Conservation (phyloP, 306 rosid genomes). For the Dryas alaskensis region DNA sequence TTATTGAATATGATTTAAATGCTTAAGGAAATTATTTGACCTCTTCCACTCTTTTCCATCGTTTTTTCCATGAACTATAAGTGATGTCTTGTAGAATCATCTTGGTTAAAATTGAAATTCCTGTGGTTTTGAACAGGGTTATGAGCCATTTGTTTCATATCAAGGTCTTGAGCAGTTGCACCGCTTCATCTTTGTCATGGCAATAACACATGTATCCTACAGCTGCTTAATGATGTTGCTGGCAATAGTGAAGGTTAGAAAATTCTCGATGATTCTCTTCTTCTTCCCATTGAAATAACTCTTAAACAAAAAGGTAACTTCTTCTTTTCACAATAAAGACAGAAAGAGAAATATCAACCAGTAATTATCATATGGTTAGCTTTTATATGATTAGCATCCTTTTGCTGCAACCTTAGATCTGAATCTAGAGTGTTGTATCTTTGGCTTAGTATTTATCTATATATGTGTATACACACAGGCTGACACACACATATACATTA, state of each 20-base stretch:
- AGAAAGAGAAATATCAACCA: not conserved
- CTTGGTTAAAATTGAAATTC: conserved; percentile 22
- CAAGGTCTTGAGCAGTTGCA: conserved; percentile 98
- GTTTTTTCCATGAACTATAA: not conserved
- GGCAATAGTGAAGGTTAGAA: conserved; percentile 86
- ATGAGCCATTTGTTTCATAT: conserved; percentile 90
- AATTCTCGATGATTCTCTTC: not conserved
- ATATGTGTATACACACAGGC: not conserved
- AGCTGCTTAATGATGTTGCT: conserved; percentile 97
- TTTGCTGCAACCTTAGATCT: not conserved
- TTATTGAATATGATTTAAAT: not conserved
- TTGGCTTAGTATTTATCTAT: not conserved
- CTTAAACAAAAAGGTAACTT: not conserved
- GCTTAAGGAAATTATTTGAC: not conserved
- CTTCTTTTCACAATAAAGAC: not conserved
- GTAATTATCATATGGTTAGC: not conserved
- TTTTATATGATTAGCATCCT: not conserved
- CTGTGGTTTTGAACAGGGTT: conserved; percentile 53
- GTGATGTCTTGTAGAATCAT: conserved; percentile 15
- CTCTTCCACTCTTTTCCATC: conserved; percentile 13
- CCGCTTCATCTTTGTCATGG: conserved; percentile 97
- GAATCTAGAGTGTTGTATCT: not conserved
- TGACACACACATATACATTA: not conserved
- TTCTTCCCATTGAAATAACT: not conserved
- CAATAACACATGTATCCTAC: conserved; percentile 87